Base-by-base conservation (phyloP, 345 rosid genomes). In the Theobroma cacao region DNA sequence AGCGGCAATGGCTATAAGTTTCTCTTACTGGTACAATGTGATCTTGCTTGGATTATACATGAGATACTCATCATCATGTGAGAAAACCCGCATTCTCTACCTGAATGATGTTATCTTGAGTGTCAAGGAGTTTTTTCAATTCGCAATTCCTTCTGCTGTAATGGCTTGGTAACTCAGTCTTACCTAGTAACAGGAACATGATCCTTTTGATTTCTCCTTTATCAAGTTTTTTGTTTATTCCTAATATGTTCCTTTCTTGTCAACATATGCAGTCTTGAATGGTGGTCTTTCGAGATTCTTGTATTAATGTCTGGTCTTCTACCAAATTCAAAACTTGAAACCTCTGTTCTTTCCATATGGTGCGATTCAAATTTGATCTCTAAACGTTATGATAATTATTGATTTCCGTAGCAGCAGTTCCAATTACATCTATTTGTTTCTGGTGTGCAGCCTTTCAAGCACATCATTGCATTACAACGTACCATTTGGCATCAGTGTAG, bases 271-370 rank as follows among this genome's bases (percentile, higher is more conserved):
- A 91, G 95, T 81, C 78, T 91, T 6, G 89, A 89, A 67, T 86
- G 92, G 91, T 89, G 93, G 92, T 80, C 87, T 0, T 87, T 79
- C 71, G 92, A 91, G 83, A 63, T 88, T 55, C 77, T 91, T 48
- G 64, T 86, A 56, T 73, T 91, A n/a, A 52, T 89, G 20, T 82
- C 88, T 36, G 95, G 91, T 18, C 82, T 86, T 67, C 80, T 89
- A 56, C 89, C 93, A 0, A 80, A 89, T 76, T 79, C 90, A 4
- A 82, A 81, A 77, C 87, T 88, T 6, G 90, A 91, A 85, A 84
- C 91, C 10, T 81, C 91, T 26, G 90, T 86, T 9, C 40, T 91
- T 45, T 88, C 93, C 11, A 87, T 89, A 31, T 87, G 93, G 90
- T 89, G 84, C 3, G 74, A 24, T 6, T 47, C 40, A 17, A 66